A percentile compares a stretch with the other conserved stretches of the same genome.
Evolutionary conservation across 805 yeast species (phyloP).

Genomic region (Kazachstania bromeliacearum): DNA sequence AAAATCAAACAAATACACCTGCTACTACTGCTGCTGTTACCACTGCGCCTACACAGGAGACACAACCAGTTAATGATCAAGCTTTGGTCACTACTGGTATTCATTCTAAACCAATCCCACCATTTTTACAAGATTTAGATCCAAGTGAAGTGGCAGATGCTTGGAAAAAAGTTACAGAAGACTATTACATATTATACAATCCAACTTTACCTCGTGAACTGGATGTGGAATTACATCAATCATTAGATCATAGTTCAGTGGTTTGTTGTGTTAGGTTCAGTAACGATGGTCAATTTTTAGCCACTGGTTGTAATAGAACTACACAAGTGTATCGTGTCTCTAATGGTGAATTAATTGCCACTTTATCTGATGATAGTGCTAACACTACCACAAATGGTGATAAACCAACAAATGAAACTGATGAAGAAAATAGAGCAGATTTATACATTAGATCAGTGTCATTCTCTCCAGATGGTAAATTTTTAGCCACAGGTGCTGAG

Average conservation of each 20-base stretch:
- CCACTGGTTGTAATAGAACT: slow-evolving; percentile 94
- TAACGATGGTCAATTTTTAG: slow-evolving; percentile 82
- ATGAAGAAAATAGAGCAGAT: slow-evolving; percentile 38
- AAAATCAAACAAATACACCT: too few species aligned
- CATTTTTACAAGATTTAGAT: slow-evolving; percentile 73
- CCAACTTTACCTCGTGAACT: slow-evolving; percentile 69
- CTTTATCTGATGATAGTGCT: slow-evolving; percentile 69
- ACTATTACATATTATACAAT: slow-evolving; percentile 82
- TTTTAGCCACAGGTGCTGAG: slow-evolving; percentile 89
- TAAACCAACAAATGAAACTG: slow-evolving; percentile 5
- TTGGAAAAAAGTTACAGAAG: slow-evolving; percentile 72
- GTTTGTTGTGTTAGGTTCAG: slow-evolving; percentile 95
- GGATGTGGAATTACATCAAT: slow-evolving; percentile 82
- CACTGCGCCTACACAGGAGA: too few species aligned
- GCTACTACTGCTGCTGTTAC: slow-evolving; percentile 21
- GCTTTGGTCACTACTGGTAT: slow-evolving; percentile 31
- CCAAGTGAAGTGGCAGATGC: slow-evolving; percentile 65
- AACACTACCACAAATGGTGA: slow-evolving; percentile 26
- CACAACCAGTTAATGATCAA: too few species aligned
- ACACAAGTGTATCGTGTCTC: slow-evolving; percentile 91
- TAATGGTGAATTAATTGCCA: slow-evolving; percentile 82
- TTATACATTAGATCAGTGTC: slow-evolving; percentile 91
- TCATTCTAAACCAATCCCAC: slow-evolving; percentile 70
- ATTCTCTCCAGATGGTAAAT: slow-evolving; percentile 91
- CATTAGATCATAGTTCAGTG: slow-evolving; percentile 86